Conservation (phyloP, 495 filamentous ascomycete genomes). For the Penicillium malachiteum region DNA sequence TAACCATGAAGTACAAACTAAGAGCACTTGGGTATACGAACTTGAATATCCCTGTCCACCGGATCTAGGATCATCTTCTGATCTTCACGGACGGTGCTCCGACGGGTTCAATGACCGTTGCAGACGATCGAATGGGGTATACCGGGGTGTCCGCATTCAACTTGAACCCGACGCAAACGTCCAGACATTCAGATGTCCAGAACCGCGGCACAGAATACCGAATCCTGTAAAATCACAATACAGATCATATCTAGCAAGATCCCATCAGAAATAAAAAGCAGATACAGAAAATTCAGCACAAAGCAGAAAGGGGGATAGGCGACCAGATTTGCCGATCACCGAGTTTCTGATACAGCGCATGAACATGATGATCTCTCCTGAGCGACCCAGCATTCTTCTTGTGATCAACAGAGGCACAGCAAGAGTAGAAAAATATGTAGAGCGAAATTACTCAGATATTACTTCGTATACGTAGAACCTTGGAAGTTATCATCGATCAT, state of each 20-base stretch:
- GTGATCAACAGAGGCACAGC: constrained; percentile 9
- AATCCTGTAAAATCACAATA: too few species aligned
- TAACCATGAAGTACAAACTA: too few species aligned
- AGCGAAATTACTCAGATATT: too few species aligned
- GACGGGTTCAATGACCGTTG: constrained; percentile 8
- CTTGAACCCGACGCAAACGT: too few species aligned
- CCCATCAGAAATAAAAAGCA: too few species aligned
- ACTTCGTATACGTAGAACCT: too few species aligned
- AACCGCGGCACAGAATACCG: too few species aligned
- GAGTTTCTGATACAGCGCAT: constrained; percentile 7
- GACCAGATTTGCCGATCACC: constrained; percentile 9
- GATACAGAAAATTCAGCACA: background rate
- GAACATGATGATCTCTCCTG: constrained; percentile 9
- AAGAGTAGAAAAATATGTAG: constrained; percentile 1
- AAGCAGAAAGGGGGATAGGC: background rate
- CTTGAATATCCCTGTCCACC: background rate
- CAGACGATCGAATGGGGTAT: background rate
- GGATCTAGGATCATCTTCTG: background rate
- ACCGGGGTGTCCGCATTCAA: background rate
- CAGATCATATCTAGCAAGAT: too few species aligned
- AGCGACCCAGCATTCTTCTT: constrained; percentile 12
- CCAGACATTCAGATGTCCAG: too few species aligned
- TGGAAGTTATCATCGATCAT: too few species aligned
- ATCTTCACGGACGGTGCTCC: constrained; percentile 8
- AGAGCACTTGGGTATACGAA: too few species aligned